Conservation (phyloP, 2,329 filamentous ascomycete species). For the Epichloe amarillans region DNA sequence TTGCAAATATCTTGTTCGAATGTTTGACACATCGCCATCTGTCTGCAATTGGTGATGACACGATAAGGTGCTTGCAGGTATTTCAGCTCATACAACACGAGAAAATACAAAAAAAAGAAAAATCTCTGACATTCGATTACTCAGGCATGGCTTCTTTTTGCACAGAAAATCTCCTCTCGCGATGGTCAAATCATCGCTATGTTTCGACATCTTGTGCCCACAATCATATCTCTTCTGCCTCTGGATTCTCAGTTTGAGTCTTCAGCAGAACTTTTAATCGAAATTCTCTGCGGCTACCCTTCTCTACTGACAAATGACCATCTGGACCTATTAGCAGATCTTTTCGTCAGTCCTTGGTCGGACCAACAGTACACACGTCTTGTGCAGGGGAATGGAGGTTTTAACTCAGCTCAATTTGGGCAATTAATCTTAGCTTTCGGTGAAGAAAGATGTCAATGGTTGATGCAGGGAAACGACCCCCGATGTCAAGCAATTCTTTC, state of each 20-base stretch:
- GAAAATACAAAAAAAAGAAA: neutral
- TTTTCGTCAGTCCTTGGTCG: constrained; percentile 50
- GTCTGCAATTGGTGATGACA: constrained; percentile 34
- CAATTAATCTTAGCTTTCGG: constrained; percentile 56
- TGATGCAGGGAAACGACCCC: constrained; percentile 40
- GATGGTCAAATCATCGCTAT: constrained; percentile 43
- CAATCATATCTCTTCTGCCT: constrained; percentile 47
- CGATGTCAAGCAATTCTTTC: constrained; percentile 40
- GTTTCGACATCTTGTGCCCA: constrained; percentile 45
- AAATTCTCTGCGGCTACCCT: constrained; percentile 51
- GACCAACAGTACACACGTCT: constrained; percentile 40
- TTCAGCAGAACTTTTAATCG: constrained; percentile 50
- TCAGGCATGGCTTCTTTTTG: constrained; percentile 63
- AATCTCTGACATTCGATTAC: neutral
- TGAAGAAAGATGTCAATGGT: constrained; percentile 46
- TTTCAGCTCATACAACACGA: neutral
- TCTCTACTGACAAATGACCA: constrained; percentile 47
- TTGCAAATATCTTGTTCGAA: constrained; percentile 25
- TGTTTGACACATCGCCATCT: constrained; percentile 16
- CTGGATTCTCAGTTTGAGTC: constrained; percentile 44
- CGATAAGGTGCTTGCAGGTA: constrained; percentile 50
- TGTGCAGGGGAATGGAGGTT: constrained; percentile 48
- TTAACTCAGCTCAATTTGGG: constrained; percentile 52
- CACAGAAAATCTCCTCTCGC: constrained; percentile 47
- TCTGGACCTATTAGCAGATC: constrained; percentile 39